Conservation (phyloP, 305 asterid genomes). For the Caryopteris hybrid region DNA sequence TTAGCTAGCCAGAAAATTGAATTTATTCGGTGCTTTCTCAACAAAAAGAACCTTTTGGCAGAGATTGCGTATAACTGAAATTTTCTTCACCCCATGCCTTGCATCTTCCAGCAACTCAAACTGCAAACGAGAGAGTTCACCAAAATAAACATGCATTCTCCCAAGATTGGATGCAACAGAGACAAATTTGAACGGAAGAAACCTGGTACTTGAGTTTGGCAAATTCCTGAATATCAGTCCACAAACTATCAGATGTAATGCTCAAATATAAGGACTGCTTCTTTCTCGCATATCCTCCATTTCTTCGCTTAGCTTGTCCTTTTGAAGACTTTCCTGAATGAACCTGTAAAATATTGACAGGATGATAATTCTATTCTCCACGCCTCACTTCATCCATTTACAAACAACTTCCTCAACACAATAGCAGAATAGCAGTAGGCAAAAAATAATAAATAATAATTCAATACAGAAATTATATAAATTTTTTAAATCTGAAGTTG, state of each 20-base stretch:
- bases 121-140: slow-evolving; percentile 36
- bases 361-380: background rate
- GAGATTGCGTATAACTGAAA: slow-evolving; percentile 74
- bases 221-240: slow-evolving; percentile 81
- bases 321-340: slow-evolving; percentile 58
- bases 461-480: too few species aligned
- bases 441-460: too few species aligned
- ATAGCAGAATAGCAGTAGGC: background rate
- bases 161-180: background rate
- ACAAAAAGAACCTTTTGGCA: slow-evolving; percentile 65
- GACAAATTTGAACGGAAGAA: slow-evolving; percentile 2
- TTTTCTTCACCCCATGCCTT: slow-evolving; percentile 54
- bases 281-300: slow-evolving; percentile 44
- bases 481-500: too few species aligned
- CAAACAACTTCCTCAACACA: background rate
- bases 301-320: slow-evolving; percentile 49
- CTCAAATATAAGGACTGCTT: slow-evolving; percentile 51
- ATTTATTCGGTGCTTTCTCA: background rate
- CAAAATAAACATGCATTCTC: slow-evolving; percentile 2
- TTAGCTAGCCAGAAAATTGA: background rate
- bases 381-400: background rate
- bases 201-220: slow-evolving; percentile 89
- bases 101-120: slow-evolving; percentile 74
- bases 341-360: slow-evolving; percentile 41
- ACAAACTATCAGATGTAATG: slow-evolving; percentile 68